Base-by-base conservation (phyloP, 1,284 basidiomycete species). In the Schizophyllum amplum region DNA sequence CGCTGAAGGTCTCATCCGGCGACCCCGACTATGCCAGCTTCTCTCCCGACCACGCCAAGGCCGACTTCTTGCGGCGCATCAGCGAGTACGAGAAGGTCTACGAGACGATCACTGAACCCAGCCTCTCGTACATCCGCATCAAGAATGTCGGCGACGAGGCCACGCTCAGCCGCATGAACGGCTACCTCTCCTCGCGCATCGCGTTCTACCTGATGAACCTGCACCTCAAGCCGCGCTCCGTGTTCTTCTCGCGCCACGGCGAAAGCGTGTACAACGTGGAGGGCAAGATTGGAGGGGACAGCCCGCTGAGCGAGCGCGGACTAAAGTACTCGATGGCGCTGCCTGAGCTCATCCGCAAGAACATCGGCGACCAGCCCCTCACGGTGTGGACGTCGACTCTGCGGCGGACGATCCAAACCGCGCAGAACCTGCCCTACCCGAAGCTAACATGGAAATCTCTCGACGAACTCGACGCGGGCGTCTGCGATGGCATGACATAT, bases 401-500 rank as follows among this genome's bases (percentile, higher is more conserved):
- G 42, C 82, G 87, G 61, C 81, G 96, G 22, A 99, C 96, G 1
- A 92, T 92, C 21, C 94, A 98, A 71, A 99, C 97, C 0, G 94
- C 86, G 0, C 81, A 85, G 48, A 68, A 83, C 61, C 77, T 99
- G 13, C 85, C 90, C 0, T 98, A 95, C 68, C 81, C 87, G 49
- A 97, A 99, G 68, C 77, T 99, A 62, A 98, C 95, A 0, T 99
- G 97, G 97, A 99, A 99, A 71, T 94, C 93, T 4, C 76, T 99
- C 33, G 97, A 99, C 67, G 97, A 99, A 71, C 79, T 99, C 11
- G 97, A 99, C 71, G 97, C 97, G 2, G 96, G 97, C 47, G 97
- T 99, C 15, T 99, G 97, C 67, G 97, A 99, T 72, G 94, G 90
- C 13, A 99, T 99, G 97, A 99, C 97, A 1, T 99, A 99, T 68